These are phyloP conservation scores for Ceratobasidium sp. DNA, from an alignment of 1,284 basidiomycete species.

Conservation along the genomic window DNA sequence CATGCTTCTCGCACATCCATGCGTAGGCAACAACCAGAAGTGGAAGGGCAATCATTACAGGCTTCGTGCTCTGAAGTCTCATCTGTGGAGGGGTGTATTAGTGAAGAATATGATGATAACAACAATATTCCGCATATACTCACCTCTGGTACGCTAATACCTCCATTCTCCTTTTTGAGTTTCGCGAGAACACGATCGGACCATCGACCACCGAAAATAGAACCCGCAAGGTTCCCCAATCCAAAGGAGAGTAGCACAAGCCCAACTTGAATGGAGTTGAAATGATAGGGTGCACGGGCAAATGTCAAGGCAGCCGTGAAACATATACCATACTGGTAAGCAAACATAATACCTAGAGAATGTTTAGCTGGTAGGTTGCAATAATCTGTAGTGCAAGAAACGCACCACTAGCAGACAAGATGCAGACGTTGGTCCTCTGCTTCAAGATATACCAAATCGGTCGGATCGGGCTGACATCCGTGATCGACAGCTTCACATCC, in stretches of 20 bases:
- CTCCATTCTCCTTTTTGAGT: conserved; percentile 69
- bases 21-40: conserved; percentile 73
- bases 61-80: conserved; percentile 71
- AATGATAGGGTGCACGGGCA: conserved; percentile 66
- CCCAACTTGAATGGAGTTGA: conserved; percentile 76
- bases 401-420: conserved; percentile 75
- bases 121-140: conserved; percentile 29
- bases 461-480: conserved; percentile 77
- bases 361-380: neutral
- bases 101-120: neutral
- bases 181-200: conserved; percentile 72
- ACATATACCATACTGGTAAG: conserved; percentile 71
- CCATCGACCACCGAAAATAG: conserved; percentile 78
- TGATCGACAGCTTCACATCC: conserved; percentile 67
- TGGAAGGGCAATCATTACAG: conserved; percentile 67
- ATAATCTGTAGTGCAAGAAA: conserved; percentile 15
- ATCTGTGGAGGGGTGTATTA: conserved; percentile 60
- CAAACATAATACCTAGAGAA: conserved; percentile 69
- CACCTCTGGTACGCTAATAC: conserved; percentile 73
- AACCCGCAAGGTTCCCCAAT: conserved; percentile 73
- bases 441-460: conserved; percentile 68
- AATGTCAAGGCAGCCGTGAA: conserved; percentile 81
- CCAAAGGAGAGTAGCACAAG: conserved; percentile 81
- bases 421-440: conserved; percentile 71
- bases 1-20: conserved; percentile 75